These are phyloP conservation scores for Cytospora leucostoma DNA, from an alignment of 2,329 filamentous ascomycete genomes.

Conservation along the genomic window DNA sequence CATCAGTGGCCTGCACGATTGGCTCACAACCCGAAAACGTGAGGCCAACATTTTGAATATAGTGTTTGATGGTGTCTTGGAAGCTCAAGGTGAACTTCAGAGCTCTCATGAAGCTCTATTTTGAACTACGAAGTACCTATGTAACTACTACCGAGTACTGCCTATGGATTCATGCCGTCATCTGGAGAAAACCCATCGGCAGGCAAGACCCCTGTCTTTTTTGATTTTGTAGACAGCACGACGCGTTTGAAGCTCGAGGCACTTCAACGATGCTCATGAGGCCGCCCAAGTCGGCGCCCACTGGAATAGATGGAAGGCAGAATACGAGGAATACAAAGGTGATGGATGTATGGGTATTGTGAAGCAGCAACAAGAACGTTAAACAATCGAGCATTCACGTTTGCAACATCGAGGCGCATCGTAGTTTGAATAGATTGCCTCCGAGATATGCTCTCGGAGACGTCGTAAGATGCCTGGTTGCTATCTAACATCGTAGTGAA, in stretches of 20 bases:
- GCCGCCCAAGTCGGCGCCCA: neutral
- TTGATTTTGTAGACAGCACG: neutral
- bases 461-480: constrained; percentile 13
- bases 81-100: neutral
- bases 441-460: neutral
- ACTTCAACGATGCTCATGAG: neutral
- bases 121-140: neutral
- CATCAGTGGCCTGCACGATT: constrained; percentile 30
- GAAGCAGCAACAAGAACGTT: too few species aligned
- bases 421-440: neutral
- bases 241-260: neutral
- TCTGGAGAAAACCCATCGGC: constrained; percentile 10
- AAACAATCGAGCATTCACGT: too few species aligned
- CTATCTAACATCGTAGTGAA: constrained; percentile 18
- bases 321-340: neutral
- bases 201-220: constrained; percentile 21
- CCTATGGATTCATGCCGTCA: constrained; percentile 23
- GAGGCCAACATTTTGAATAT: constrained; percentile 36
- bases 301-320: neutral
- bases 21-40: constrained; percentile 32
- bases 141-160: too few species aligned
- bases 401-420: neutral
- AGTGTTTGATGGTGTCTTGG: neutral
- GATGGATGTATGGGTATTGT: neutral
- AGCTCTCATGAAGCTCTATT: neutral